These are phyloP conservation scores for Cryoendolithus antarcticus DNA, from an alignment of 2,329 filamentous ascomycete species.

Conservation along the genomic window DNA sequence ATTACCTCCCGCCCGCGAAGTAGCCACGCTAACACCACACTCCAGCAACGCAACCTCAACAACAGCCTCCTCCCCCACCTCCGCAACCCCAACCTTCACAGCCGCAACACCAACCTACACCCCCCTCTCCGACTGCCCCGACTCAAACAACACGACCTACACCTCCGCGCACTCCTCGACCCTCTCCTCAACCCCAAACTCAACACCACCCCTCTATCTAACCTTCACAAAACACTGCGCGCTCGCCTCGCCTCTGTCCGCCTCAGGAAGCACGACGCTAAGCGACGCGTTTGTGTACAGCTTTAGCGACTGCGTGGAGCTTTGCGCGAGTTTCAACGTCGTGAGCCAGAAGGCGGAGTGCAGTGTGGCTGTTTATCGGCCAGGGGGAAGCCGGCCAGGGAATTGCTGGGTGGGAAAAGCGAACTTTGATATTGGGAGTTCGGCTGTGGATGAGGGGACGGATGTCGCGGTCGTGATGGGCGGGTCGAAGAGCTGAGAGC, in stretches of 20 bases:
- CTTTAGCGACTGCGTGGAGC: constrained; percentile 24
- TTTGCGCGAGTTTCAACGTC: constrained; percentile 22
- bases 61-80: constrained; percentile 6
- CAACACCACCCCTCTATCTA: constrained; percentile 1
- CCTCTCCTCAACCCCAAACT: constrained; percentile 7
- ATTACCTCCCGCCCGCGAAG: background rate
- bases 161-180: constrained; percentile 12
- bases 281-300: constrained; percentile 24
- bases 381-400: constrained; percentile 13
- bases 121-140: constrained; percentile 20
- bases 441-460: constrained; percentile 4
- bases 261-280: constrained; percentile 9
- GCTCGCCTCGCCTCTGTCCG: constrained; percentile 16
- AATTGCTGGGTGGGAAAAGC: constrained; percentile 22
- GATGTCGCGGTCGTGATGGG: constrained; percentile 6
- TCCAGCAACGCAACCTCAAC: background rate
- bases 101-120: constrained; percentile 22
- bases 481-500: background rate
- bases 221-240: constrained; percentile 24
- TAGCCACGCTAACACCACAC: background rate
- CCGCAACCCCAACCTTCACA: constrained; percentile 13
- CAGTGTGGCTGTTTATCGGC: constrained; percentile 21
- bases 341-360: constrained; percentile 14
- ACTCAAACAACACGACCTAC: constrained; percentile 20
- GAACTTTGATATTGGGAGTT: constrained; percentile 2